A percentile compares a stretch with the other conserved stretches of the same genome.
Evolutionary conservation across 768 basidiomycete species (phyloP).

Genomic region (Lactarius vividus): DNA sequence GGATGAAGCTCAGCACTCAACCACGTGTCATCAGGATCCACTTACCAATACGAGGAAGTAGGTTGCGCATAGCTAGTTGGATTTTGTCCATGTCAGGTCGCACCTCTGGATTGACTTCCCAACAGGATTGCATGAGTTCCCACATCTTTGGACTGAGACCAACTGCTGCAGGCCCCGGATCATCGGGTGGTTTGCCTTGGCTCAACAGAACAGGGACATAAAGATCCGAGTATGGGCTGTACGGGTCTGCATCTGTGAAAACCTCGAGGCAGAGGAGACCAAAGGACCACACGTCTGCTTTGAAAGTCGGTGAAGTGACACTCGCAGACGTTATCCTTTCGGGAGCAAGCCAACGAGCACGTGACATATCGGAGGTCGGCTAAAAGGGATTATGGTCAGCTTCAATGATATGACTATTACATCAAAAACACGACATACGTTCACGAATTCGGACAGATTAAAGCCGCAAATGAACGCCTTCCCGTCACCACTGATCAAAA

Average conservation of each 20-base stretch:
- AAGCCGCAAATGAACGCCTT: constrained; percentile 46
- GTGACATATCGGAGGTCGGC: constrained; percentile 31
- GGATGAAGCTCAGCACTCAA: background rate
- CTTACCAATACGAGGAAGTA: constrained; percentile 8
- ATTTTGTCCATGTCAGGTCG: constrained; percentile 16
- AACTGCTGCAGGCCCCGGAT: constrained; percentile 5
- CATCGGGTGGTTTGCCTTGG: constrained; percentile 1
- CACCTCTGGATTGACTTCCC: background rate
- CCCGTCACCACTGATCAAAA: constrained; percentile 42
- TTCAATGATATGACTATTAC: background rate
- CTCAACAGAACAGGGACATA: constrained; percentile 10
- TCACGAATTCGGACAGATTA: constrained; percentile 37
- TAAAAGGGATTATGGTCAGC: constrained; percentile 9
- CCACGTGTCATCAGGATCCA: background rate
- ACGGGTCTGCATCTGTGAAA: constrained; percentile 21
- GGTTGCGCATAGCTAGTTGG: background rate
- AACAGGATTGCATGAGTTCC: constrained; percentile 22
- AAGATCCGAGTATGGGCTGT: background rate
- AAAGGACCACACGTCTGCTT: constrained; percentile 23
- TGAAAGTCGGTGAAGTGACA: background rate
- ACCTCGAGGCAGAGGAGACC: constrained; percentile 19
- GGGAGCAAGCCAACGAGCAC: constrained; percentile 20
- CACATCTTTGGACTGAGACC: constrained; percentile 19
- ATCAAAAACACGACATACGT: background rate
- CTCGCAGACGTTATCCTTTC: constrained; percentile 9